Conservation (phyloP, 2,329 filamentous ascomycete genomes). For the Magnaporthiopsis rhizophila region DNA sequence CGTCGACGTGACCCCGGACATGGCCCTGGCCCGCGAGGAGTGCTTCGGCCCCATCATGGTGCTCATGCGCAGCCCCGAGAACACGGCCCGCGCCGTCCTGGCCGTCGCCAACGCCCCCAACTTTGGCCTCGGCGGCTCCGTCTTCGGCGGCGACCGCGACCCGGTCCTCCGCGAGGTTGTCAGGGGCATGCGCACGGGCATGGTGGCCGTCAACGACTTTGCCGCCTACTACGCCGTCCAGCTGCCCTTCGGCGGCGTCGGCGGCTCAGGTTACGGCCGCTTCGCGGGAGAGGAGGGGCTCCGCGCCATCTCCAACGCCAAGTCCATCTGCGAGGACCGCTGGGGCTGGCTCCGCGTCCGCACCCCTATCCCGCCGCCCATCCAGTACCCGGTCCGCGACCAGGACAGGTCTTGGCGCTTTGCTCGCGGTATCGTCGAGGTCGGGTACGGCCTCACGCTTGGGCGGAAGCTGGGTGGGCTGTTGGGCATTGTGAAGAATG, state of each 20-base stretch:
- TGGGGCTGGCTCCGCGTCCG: slow-evolving; percentile 51
- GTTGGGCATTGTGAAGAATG: slow-evolving; percentile 12
- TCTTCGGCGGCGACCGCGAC: slow-evolving; percentile 65
- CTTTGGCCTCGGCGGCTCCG: slow-evolving; percentile 81
- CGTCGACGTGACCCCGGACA: slow-evolving; percentile 75
- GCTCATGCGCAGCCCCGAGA: slow-evolving; percentile 64
- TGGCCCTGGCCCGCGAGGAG: slow-evolving; percentile 84
- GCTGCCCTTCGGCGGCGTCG: slow-evolving; percentile 87
- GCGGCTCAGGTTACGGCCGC: slow-evolving; percentile 82
- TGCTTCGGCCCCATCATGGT: slow-evolving; percentile 90
- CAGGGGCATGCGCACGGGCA: slow-evolving; percentile 65
- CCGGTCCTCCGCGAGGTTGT: slow-evolving; percentile 58
- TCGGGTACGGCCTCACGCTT: slow-evolving; percentile 45
- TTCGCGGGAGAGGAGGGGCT: slow-evolving; percentile 90
- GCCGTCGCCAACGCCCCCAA: slow-evolving; percentile 72
- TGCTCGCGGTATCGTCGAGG: slow-evolving; percentile 49
- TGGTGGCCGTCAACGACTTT: slow-evolving; percentile 95
- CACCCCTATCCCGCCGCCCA: slow-evolving; percentile 71
- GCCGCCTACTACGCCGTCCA: slow-evolving; percentile 89
- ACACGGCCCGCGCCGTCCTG: slow-evolving; percentile 56
- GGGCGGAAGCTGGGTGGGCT: slow-evolving; percentile 11
- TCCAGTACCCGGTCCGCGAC: slow-evolving; percentile 72
- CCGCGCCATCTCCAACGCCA: slow-evolving; percentile 75
- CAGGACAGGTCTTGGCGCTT: slow-evolving; percentile 59
- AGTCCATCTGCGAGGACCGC: slow-evolving; percentile 76